Evolutionary conservation across 2,329 filamentous ascomycete species (phyloP).

Genomic region (Geosmithia morbida): DNA sequence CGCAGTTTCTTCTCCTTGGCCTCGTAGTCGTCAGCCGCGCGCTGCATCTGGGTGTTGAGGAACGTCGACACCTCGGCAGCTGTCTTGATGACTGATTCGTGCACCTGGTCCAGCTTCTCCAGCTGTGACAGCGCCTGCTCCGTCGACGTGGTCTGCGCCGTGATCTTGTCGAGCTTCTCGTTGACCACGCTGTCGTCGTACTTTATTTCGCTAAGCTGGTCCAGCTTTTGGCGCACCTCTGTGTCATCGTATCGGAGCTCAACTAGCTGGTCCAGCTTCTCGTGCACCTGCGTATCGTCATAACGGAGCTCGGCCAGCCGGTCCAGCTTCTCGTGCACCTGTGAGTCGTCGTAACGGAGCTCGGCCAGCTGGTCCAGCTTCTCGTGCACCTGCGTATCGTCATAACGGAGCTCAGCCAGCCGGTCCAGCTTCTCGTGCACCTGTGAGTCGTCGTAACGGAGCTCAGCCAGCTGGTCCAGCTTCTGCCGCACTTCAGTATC

Average conservation of each 20-base stretch:
- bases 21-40: conserved; percentile 64
- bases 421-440: conserved; percentile 14
- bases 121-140: conserved; percentile 61
- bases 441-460: conserved; percentile 13
- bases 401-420: too few relatives aligned
- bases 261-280: conserved; percentile 13
- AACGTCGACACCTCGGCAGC: conserved; percentile 76
- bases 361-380: conserved; percentile 17
- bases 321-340: conserved; percentile 22
- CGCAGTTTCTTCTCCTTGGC: conserved; percentile 66
- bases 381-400: conserved; percentile 4
- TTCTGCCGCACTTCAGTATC: conserved; percentile 19
- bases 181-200: conserved; percentile 35
- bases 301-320: conserved; percentile 18
- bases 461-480: conserved; percentile 22
- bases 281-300: conserved; percentile 12
- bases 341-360: conserved; percentile 44
- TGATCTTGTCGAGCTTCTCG: conserved; percentile 28
- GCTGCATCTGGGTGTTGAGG: conserved; percentile 59
- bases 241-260: conserved; percentile 24
- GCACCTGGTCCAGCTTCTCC: conserved; percentile 75
- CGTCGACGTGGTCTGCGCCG: conserved; percentile 50
- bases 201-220: conserved; percentile 26
- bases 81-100: conserved; percentile 72
- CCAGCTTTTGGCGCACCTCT: conserved; percentile 14